Evolutionary conservation across 1,284 basidiomycete species (phyloP).

Genomic region (Ustilago tritici): DNA sequence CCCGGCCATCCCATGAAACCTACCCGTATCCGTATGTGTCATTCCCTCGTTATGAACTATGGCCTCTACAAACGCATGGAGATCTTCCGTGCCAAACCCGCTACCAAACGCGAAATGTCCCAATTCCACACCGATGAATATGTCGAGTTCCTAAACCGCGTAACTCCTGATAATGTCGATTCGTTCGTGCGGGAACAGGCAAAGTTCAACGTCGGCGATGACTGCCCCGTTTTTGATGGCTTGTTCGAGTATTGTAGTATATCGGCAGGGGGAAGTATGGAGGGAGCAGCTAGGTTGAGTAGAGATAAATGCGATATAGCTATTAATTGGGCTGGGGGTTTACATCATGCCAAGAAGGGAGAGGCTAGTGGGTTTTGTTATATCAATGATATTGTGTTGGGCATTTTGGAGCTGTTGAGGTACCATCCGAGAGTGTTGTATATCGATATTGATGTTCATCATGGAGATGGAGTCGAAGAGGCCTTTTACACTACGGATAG

Average conservation of each 20-base stretch:
- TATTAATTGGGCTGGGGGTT: constrained; percentile 97
- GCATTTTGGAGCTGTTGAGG: constrained; percentile 91
- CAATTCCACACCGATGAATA: constrained; percentile 96
- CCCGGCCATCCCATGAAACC: constrained; percentile 79
- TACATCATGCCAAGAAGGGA: constrained; percentile 98
- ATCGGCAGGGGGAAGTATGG: constrained; percentile 98
- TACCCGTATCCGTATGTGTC: constrained; percentile 93
- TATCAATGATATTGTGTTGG: constrained; percentile 98
- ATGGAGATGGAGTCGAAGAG: constrained; percentile 99
- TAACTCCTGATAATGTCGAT: constrained; percentile 86
- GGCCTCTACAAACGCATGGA: constrained; percentile 75
- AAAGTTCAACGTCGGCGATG: constrained; percentile 94
- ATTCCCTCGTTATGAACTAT: constrained; percentile 99
- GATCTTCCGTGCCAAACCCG: constrained; percentile 88
- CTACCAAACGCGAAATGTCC: constrained; percentile 97
- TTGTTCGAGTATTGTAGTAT: constrained; percentile 98
- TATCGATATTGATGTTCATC: constrained; percentile 98
- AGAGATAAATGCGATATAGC: constrained; percentile 98
- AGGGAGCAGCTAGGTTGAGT: constrained; percentile 94
- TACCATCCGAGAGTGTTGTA: constrained; percentile 96
- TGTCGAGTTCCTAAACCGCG: constrained; percentile 86
- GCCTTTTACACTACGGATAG: constrained; percentile 99
- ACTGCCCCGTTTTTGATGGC: constrained; percentile 98
- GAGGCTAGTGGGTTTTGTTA: constrained; percentile 99
- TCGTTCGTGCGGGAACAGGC: constrained; percentile 93